Evolutionary conservation across 441 rosid species (phyloP).

Genomic region (Erodium trifolium): DNA sequence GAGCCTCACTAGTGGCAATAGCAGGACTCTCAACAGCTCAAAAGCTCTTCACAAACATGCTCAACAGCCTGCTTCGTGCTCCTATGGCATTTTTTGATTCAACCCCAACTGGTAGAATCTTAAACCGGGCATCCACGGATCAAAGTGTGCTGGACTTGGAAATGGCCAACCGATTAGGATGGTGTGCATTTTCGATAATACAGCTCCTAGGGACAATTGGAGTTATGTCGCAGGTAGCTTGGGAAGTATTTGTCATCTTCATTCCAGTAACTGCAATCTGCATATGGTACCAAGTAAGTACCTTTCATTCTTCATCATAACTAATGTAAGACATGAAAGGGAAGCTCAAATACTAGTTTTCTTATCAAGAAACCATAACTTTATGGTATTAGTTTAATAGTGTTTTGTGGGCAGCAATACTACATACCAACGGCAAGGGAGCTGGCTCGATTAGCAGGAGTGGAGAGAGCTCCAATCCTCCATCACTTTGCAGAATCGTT

Average conservation of each 20-base stretch:
- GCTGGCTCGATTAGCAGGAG: conserved; percentile 77
- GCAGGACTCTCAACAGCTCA: conserved; percentile 77
- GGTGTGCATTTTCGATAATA: conserved; percentile 89
- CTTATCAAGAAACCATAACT: neutral
- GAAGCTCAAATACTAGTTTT: neutral
- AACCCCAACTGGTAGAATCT: conserved; percentile 92
- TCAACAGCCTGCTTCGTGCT: conserved; percentile 60
- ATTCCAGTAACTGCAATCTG: conserved; percentile 94
- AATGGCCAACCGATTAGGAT: conserved; percentile 65
- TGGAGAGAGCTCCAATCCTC: conserved; percentile 89
- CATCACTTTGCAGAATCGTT: conserved; percentile 96
- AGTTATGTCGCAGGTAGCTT: conserved; percentile 95
- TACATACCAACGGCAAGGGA: conserved; percentile 97
- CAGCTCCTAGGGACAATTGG: conserved; percentile 73
- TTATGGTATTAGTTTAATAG: neutral
- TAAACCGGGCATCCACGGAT: conserved; percentile 90
- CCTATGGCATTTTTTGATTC: conserved; percentile 97
- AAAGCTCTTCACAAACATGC: conserved; percentile 77
- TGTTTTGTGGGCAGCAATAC: conserved; percentile 44
- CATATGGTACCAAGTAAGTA: conserved; percentile 86
- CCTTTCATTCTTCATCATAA: neutral
- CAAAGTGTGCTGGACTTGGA: conserved; percentile 90
- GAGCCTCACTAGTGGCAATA: conserved; percentile 58
- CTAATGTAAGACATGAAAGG: neutral
- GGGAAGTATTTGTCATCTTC: conserved; percentile 94